Evolutionary conservation across 2,329 filamentous ascomycete genomes (phyloP), one percentile per base, ranked within the genome.

Genomic region (Drechmeria coniospora): DNA sequence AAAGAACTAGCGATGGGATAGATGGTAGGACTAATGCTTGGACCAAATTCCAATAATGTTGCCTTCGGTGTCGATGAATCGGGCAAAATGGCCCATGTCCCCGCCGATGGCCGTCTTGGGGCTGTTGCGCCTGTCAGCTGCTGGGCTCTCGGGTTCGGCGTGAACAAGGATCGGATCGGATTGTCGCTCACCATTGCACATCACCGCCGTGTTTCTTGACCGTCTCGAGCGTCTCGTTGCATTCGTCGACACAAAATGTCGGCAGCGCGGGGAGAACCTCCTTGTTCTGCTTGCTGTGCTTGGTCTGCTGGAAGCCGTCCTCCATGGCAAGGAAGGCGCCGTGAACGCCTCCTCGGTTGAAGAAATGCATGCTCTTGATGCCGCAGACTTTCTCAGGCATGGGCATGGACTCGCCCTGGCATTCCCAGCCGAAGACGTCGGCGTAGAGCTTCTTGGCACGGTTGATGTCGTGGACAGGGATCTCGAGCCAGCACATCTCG

Each of bases 401-500:
- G 21, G 38, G 36, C 15, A 35, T 30, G 15, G 38, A 29, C 18
- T 49, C 39, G 3, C 33, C 25, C 16, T 25, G 23, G 29, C 41
- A 43, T 12, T 51, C 41, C 52, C 51, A 53, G 19, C 35, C 40
- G 14, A 57, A 48, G 16, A 57, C 39, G 12, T 46, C 37, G 7
- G 37, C 41, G 35, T 57, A 58, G 40, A 60, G 57, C 22, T 42
- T 44, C 24, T 46, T 43, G 29, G 49, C 54, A 17, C 54, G 44
- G 17, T 33, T 25, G 10, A 53, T 31, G 34, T 55, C 43, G 16
- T 34, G 39, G 27, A 50, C 48, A n/a, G 54, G 53, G 10, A 59
- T 37, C 30, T 58, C 49, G 25, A 53, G 45, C 51, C 52, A 59
- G 38, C 45, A 51, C 26, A 54, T 45, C 27, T 54, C 43, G 32